Conservation (phyloP, 345 rosid species). For the Syzygium aromaticum region DNA sequence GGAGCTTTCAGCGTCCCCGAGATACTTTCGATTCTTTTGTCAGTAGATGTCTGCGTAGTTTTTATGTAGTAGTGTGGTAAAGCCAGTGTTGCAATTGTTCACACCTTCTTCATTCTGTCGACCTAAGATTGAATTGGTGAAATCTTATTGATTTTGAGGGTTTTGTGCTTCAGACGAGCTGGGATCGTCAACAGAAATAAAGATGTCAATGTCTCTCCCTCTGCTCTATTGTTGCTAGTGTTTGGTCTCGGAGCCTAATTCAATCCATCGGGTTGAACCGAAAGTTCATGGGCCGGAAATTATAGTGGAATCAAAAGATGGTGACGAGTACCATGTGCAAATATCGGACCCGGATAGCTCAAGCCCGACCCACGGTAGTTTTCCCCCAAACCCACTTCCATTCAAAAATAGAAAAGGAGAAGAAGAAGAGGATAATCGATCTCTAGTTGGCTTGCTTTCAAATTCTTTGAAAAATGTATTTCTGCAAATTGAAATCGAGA, state of each 20-base stretch:
- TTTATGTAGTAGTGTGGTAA: not conserved
- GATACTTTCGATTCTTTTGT: not conserved
- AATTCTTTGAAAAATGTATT: not conserved
- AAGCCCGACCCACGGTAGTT: not conserved
- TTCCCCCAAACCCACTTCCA: not conserved
- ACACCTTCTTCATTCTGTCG: not conserved
- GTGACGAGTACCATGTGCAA: not conserved
- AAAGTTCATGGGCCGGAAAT: not conserved
- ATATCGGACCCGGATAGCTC: not conserved
- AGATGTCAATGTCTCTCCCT: not conserved
- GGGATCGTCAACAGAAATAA: not conserved
- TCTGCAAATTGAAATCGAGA: not conserved
- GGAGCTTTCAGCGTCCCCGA: not conserved
- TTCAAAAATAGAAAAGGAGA: not conserved
- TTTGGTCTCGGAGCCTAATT: not conserved
- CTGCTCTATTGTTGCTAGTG: not conserved
- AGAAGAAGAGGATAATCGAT: fast-evolving
- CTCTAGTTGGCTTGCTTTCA: not conserved
- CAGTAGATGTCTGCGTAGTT: not conserved
- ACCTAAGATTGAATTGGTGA: not conserved
- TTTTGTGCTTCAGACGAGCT: not conserved
- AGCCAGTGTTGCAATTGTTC: not conserved
- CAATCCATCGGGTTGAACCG: not conserved
- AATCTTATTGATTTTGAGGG: not conserved
- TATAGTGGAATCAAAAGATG: not conserved